Evolutionary conservation across 106 monocot species (phyloP).

Genomic region (Posidonia australis): DNA sequence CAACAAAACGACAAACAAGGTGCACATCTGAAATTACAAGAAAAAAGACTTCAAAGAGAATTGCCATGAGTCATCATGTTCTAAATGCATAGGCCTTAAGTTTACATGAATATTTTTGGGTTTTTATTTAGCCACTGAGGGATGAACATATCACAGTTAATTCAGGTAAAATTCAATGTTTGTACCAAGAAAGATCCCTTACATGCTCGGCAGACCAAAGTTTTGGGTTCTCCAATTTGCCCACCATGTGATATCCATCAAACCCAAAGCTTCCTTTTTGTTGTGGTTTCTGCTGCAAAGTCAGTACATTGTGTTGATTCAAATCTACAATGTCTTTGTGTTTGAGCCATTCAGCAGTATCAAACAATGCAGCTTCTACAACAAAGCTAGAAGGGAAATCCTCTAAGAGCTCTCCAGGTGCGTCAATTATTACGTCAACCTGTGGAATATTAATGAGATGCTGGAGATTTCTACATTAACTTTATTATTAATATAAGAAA

Average conservation of each 20-base stretch:
- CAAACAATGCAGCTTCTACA: slow-evolving; percentile 70
- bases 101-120: no score
- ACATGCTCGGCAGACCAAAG: slow-evolving; percentile 97
- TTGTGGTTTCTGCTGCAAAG: slow-evolving; percentile 35
- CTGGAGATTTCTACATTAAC: background rate
- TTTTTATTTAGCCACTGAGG: no score
- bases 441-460: slow-evolving; percentile 4
- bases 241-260: slow-evolving; percentile 49
- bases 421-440: slow-evolving; percentile 89
- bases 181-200: slow-evolving; percentile 11
- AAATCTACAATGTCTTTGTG: slow-evolving; percentile 12
- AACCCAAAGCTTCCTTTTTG: slow-evolving; percentile 40
- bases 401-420: slow-evolving; percentile 19
- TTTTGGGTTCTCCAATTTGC: slow-evolving; percentile 69
- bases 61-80: no score
- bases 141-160: no score
- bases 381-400: slow-evolving; percentile 34
- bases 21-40: no score
- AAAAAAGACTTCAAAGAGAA: no score
- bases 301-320: slow-evolving; percentile 20
- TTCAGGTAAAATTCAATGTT: background rate
- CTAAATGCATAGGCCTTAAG: no score
- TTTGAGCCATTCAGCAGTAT: slow-evolving; percentile 31
- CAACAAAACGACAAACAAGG: no score
- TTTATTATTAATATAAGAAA: background rate